Conservation (phyloP, 179 eudicot genomes). For the Silene noctiflora region DNA sequence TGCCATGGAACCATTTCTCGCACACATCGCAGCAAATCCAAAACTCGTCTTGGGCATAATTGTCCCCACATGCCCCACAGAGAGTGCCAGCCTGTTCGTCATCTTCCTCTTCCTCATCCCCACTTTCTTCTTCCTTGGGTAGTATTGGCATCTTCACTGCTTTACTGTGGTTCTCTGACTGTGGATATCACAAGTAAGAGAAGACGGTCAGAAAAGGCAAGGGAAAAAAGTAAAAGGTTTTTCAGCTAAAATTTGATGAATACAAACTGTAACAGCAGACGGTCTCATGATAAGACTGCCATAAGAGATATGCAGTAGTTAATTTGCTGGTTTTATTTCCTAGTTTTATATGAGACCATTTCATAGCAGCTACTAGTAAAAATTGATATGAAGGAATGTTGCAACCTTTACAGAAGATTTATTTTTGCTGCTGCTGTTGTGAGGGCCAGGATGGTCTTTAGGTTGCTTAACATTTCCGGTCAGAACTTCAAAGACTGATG, state of each 20-base stretch:
- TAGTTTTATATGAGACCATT: neutral
- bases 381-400: conserved; percentile 6
- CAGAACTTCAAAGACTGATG: conserved; percentile 69
- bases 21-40: conserved; percentile 87
- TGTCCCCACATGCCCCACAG: conserved; percentile 77
- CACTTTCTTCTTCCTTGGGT: conserved; percentile 52
- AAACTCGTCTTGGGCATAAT: conserved; percentile 57
- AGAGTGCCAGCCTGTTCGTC: conserved; percentile 55
- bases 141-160: conserved; percentile 42
- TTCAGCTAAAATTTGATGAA: neutral
- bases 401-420: conserved; percentile 47
- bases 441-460: conserved; percentile 45
- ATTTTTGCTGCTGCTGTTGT: conserved; percentile 50
- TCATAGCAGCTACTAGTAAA: neutral
- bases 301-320: neutral
- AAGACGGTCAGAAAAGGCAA: neutral
- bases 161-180: conserved; percentile 44
- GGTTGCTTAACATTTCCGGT: conserved; percentile 41
- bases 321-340: neutral
- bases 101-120: conserved; percentile 55
- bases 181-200: neutral
- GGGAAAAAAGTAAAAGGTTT: neutral
- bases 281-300: neutral
- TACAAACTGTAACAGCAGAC: neutral
- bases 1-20: conserved; percentile 82